These are phyloP conservation scores for Xylaria sp. DNA, from an alignment of 2,329 filamentous ascomycete species.

Conservation along the genomic window DNA sequence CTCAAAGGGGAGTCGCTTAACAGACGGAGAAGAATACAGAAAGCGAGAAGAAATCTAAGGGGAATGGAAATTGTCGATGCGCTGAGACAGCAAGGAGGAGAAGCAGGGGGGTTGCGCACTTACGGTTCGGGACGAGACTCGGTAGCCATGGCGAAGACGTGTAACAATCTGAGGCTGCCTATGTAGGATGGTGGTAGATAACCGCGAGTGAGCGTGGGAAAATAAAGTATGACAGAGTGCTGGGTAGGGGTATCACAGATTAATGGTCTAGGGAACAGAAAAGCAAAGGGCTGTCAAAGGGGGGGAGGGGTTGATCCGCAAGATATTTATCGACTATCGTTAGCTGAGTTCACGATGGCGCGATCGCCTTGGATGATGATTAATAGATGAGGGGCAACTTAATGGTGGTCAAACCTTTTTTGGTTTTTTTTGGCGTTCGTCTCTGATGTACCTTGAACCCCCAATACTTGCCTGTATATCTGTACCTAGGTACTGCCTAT, in stretches of 20 bases:
- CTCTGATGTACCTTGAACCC: no score
- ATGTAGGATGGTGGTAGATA: not conserved
- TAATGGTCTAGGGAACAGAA: constrained; percentile 1
- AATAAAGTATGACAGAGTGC: not conserved
- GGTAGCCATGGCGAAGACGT: constrained; percentile 35
- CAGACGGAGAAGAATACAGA: not conserved
- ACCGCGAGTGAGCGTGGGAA: not conserved
- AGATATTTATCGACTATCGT: constrained; percentile 19
- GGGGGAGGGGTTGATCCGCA: constrained; percentile 23
- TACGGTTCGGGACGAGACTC: constrained; percentile 39
- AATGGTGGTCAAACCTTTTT: constrained; percentile 9
- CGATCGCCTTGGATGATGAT: constrained; percentile 25
- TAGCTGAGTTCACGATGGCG: constrained; percentile 29
- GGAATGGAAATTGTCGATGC: no score
- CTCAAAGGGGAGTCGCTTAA: not conserved
- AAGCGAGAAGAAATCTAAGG: not conserved
- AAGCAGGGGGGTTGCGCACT: constrained; percentile 25
- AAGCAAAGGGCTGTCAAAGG: not conserved
- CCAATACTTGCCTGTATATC: no score
- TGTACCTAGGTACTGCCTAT: no score
- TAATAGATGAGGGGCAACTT: constrained; percentile 9
- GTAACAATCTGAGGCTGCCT: not conserved
- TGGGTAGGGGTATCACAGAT: constrained; percentile 25
- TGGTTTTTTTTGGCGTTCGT: not conserved
- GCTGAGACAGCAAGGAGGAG: not conserved